Conservation (phyloP, 192 early-diverging fungal genomes). For the Coemansia javaensis region DNA sequence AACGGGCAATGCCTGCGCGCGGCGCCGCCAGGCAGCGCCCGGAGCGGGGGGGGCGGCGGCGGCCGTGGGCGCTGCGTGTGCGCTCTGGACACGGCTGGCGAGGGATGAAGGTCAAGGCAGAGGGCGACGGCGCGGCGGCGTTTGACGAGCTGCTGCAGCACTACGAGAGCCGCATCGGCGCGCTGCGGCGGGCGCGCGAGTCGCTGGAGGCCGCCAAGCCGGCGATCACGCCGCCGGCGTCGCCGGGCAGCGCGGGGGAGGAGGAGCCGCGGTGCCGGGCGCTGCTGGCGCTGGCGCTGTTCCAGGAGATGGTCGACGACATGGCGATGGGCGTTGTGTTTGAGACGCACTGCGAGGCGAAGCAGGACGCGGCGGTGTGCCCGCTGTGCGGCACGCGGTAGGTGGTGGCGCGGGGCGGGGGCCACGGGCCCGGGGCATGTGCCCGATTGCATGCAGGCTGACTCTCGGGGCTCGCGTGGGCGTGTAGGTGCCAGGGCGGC, state of each 20-base stretch:
- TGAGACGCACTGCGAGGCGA: conserved; percentile 67
- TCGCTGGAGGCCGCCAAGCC: conserved; percentile 30
- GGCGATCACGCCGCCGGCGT: conserved; percentile 11
- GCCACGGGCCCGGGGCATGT: neutral
- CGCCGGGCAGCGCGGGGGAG: conserved; percentile 5
- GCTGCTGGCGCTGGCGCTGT: conserved; percentile 37
- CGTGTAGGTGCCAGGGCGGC: conserved; percentile 52
- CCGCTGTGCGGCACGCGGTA: conserved; percentile 75
- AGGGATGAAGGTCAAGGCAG: neutral
- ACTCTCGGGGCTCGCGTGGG: no score
- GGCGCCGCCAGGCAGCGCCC: no score
- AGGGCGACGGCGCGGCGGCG: conserved; percentile 13
- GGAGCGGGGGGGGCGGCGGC: no score
- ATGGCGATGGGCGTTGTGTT: conserved; percentile 67
- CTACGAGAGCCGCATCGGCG: conserved; percentile 34
- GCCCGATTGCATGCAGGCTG: no score
- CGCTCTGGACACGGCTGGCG: neutral
- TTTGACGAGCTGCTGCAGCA: conserved; percentile 41
- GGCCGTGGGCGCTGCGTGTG: no score
- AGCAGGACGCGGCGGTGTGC: conserved; percentile 56
- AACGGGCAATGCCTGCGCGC: no score
- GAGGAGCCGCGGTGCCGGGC: conserved; percentile 16
- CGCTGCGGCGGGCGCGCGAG: conserved; percentile 29
- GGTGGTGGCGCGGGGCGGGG: conserved; percentile 1
- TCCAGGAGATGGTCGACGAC: conserved; percentile 64